Base-by-base conservation (phyloP, 2,329 filamentous ascomycete genomes). In the Botryotinia globosa region DNA sequence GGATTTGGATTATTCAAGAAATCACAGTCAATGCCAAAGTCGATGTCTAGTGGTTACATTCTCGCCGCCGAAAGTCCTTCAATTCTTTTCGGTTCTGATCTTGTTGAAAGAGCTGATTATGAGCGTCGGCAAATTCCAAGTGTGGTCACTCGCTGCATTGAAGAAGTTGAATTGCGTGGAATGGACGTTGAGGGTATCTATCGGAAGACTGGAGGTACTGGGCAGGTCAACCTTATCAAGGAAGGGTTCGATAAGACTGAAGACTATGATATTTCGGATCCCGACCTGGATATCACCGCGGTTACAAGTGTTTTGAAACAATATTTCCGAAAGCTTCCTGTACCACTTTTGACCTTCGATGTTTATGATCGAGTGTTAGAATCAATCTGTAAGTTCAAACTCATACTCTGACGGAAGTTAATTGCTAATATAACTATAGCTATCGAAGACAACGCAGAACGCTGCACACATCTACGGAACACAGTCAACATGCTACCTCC, bases 131-230 rank as follows among this genome's bases (percentile, higher is more conserved):
- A 95, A 78, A 95, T 99, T 74, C 96, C 96, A 65, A 91, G 90
- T 75, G 93, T 99, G 42, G 93, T 99, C 61, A 95, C 90, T 65
- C 92, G 94, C 65, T 99, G 96, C 82, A 97, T 99, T 77, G 93
- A 97, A 80, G 95, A 99, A 83, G 96, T 99, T 56, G 96, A 99
- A 82, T 85, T 96, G 34, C 91, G 96, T 80, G 96, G 95, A 83
- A 97, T 99, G 93, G 94, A 98, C 79, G 89, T 97, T 77, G 96
- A 98, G 83, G 96, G 96, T 75, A 97, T 99, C 78, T 99, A 99
- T 84, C 91, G 96, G 79, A 99, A 99, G 86, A 97, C 94, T 68
- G 96, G 96, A 73, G 96, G 94, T 77, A 94, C 92, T 78, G 94
- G 93, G 14, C 94, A 97, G 81, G 92, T 97, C 80, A 97, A 97